These are phyloP conservation scores for Mycena vitilis DNA, from an alignment of 768 basidiomycete species.

Conservation along the genomic window DNA sequence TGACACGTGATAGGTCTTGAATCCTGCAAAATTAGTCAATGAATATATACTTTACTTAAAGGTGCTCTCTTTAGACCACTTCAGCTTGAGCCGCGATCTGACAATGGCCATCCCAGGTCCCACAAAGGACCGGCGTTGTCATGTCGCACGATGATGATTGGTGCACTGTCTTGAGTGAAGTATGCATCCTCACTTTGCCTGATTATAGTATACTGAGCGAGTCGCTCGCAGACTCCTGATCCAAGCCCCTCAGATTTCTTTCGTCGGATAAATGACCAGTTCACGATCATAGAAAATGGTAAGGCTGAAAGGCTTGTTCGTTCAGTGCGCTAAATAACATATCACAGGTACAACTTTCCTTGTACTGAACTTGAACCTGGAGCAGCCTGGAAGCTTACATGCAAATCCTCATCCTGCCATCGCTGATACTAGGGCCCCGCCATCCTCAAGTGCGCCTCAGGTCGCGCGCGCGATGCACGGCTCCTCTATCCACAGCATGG, in stretches of 20 bases:
- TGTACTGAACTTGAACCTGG: background rate
- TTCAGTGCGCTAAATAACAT: background rate
- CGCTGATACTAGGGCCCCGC: too few relatives aligned
- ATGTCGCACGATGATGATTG: background rate
- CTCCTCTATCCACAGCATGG: slow-evolving; percentile 60
- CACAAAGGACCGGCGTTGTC: background rate
- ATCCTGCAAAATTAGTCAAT: background rate
- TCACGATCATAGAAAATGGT: background rate
- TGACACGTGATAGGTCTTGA: background rate
- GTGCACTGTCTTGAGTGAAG: background rate
- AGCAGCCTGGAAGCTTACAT: background rate
- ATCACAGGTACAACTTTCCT: background rate
- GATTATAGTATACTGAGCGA: background rate
- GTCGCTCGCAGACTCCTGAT: background rate
- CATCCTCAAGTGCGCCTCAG: too few relatives aligned
- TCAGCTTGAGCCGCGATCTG: too few relatives aligned
- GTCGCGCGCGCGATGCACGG: too few relatives aligned
- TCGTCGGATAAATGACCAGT: background rate
- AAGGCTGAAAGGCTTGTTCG: background rate
- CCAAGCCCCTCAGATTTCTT: background rate
- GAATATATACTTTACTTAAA: background rate
- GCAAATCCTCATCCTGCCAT: too few relatives aligned
- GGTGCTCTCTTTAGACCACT: background rate
- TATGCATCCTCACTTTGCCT: background rate
- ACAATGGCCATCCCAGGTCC: background rate